phyloP scores from a whole-genome alignment of 306 rosid genomes.

The Casuarina glauca region DNA sequence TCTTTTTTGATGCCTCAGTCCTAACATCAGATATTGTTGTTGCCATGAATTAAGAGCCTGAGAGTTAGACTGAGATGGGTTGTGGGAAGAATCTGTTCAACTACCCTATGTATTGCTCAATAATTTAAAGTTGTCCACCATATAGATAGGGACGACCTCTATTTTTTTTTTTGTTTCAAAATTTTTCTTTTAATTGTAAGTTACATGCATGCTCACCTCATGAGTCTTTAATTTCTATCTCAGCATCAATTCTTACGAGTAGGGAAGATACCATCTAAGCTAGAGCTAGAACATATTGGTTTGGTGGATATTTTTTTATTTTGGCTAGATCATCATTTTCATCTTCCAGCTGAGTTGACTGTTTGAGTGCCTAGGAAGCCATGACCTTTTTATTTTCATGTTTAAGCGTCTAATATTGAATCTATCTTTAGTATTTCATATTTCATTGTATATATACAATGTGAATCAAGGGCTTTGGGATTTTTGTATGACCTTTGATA shows the following conservation, averaged over 20 bases:
- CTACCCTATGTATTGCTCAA: neutral
- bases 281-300: neutral
- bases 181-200: neutral
- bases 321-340: neutral
- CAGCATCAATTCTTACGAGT: neutral
- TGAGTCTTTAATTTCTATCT: neutral
- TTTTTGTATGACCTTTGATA: constrained; percentile 6
- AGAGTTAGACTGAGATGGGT: neutral
- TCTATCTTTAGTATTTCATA: neutral
- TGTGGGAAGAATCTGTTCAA: neutral
- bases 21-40: neutral
- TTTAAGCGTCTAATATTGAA: neutral
- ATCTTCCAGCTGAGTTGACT: neutral
- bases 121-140: neutral
- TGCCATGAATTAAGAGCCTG: neutral
- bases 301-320: neutral
- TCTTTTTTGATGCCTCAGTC: neutral
- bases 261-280: neutral
- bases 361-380: neutral
- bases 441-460: neutral
- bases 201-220: neutral
- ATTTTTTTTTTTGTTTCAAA: too few species aligned
- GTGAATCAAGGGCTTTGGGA: too few species aligned
- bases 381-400: neutral
- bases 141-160: too few species aligned